phyloP scores from a whole-genome alignment of 1,284 basidiomycete genomes.

The Boletus subluridellus region DNA sequence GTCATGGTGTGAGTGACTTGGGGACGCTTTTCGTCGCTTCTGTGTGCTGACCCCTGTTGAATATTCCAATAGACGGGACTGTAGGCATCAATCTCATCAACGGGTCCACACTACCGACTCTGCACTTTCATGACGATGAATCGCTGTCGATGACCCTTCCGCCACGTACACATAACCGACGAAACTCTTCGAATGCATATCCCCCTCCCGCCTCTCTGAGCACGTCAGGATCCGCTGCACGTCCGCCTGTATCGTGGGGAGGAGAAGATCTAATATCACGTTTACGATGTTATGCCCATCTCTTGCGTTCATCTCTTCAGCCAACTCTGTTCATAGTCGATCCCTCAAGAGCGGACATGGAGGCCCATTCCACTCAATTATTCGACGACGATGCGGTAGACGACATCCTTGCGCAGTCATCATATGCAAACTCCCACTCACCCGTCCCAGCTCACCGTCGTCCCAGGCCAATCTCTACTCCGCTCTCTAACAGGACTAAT shows the following conservation, averaged over 20 bases:
- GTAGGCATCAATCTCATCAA: constrained; percentile 83
- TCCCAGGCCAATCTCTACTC: constrained; percentile 58
- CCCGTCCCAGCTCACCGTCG: constrained; percentile 80
- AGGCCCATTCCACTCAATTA: constrained; percentile 79
- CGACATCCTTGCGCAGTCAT: constrained; percentile 73
- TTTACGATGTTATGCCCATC: constrained; percentile 66
- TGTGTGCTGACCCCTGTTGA: not conserved
- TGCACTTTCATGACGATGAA: constrained; percentile 97
- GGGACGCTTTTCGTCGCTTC: constrained; percentile 3
- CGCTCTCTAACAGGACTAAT: constrained; percentile 39
- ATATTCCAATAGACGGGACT: constrained; percentile 56
- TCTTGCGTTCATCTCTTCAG: constrained; percentile 77
- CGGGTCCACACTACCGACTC: constrained; percentile 83
- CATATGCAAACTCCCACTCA: constrained; percentile 71
- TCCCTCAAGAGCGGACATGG: constrained; percentile 85
- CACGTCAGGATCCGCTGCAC: constrained; percentile 40
- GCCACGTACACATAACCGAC: constrained; percentile 33
- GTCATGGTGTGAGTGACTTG: constrained; percentile 73
- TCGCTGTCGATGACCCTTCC: constrained; percentile 70
- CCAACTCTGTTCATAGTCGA: constrained; percentile 87
- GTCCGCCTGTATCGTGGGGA: constrained; percentile 63
- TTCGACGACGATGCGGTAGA: constrained; percentile 81
- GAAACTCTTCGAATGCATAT: constrained; percentile 49
- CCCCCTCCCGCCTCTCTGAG: constrained; percentile 55
- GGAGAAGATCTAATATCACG: constrained; percentile 81